Base-by-base conservation (phyloP, 2,329 filamentous ascomycete genomes). In the Ceratocystis albifundus region DNA sequence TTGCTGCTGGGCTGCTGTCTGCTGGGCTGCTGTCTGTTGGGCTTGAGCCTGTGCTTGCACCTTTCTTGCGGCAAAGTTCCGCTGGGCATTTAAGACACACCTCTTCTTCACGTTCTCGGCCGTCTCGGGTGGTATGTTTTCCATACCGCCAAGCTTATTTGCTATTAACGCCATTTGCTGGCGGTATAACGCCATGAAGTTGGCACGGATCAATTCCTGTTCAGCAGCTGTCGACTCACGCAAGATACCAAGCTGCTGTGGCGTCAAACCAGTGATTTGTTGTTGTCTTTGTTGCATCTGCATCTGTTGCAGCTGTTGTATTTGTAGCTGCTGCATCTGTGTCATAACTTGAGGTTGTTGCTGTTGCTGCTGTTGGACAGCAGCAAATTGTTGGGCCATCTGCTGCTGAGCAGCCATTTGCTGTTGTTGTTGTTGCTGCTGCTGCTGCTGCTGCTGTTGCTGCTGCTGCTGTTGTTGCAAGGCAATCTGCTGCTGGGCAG, bases 371-470 rank as follows among this genome's bases (percentile, higher is more conserved):
- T 72, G 71, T 25, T 71, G 70, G n/a, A 71, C 70, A 36, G 32
- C 32, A 7, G 71, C 72, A 71, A 36, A 36, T 12, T 70, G 69
- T 15, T 75, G 73, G 73, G 25, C 66, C 79, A 55, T 48, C n/a
- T 65, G 77, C 67, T 79, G 78, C 67, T 84, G 80, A 3, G 78
- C 77, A 0, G 77, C 77, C 45, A 84, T 74, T 65, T 82, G 80
- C 55, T 76, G 77, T 72, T n/a, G n/a, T n/a, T n/a, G n/a, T 65
- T 82, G 80, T 53, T 76, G 70, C 25, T 72, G 70, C 46, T 67
- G 63, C 10, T 69, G 69, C 20, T 62, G 64, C 61, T 73, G 73
- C 66, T 75, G 73, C 62, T 74, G 71, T 68, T 74, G 70, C 62
- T 74, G 70, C 68, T 75, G 32, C 17, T 70, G 69, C 10, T 75